Conservation (phyloP, 768 basidiomycete genomes). For the Rhizopogon vesiculosus region DNA sequence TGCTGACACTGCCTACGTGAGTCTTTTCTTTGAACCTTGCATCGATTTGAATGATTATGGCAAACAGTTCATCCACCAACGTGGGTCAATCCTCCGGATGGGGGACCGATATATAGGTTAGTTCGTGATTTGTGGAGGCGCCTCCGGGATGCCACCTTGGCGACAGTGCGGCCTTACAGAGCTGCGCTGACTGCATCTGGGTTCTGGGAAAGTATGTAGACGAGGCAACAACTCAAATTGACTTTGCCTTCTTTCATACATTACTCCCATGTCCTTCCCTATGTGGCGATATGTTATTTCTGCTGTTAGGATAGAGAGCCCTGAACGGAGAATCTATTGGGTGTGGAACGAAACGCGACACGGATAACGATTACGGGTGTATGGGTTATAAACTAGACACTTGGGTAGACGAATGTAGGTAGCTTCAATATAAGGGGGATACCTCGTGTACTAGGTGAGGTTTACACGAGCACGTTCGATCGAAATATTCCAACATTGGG, state of each 20-base stretch:
- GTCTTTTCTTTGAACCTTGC: neutral
- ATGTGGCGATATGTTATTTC: neutral
- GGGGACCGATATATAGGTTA: neutral
- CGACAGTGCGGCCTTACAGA: no score
- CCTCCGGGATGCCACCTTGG: neutral
- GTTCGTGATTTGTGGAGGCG: no score
- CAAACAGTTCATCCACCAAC: neutral
- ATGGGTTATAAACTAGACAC: no score
- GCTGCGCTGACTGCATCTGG: neutral
- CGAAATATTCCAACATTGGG: no score
- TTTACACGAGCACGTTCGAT: no score
- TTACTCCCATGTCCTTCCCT: neutral
- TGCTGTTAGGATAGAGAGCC: neutral
- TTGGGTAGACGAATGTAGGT: no score
- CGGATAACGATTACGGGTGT: no score
- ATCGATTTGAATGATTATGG: neutral
- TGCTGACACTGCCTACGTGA: neutral
- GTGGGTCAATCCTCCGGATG: neutral
- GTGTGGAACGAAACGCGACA: no score
- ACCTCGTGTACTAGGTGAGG: no score
- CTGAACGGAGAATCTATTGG: neutral
- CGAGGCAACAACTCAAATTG: neutral
- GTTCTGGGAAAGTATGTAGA: neutral
- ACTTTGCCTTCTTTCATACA: neutral
- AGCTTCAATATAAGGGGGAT: no score